Base-by-base conservation (phyloP, 1,284 basidiomycete genomes). In the Cerrena zonata region DNA sequence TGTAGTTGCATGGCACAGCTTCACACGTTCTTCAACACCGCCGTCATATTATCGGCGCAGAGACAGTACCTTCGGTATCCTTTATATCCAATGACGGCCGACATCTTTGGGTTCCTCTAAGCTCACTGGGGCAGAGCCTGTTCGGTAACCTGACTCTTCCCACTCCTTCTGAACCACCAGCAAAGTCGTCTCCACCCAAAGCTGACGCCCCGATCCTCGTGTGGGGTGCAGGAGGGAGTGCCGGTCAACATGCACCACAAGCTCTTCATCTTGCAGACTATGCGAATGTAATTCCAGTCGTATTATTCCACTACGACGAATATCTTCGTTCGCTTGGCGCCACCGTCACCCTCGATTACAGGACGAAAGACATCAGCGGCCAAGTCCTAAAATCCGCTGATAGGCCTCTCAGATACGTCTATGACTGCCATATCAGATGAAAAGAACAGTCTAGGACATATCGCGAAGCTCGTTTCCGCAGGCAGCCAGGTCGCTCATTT, bases 191-290 rank as follows among this genome's bases (percentile, higher is more conserved):
- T 2, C 72, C 75, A 12, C 60, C 67, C 19, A 58, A 66, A 13
- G 62, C 69, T 2, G 51, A 63, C 11, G 58, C 57, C 1, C 69
- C 77, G 1, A 75, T 80, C 49, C 68, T 80, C 11, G 65, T 84
- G 22, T 83, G 78, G 53, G 78, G 80, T 47, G 77, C 75, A n/a
- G 78, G 80, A 7, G 68, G 80, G 4, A 77, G 77, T 18, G 61
- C 75, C 0, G 80, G 79, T 3, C 74, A 79, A 53, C 80, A 78
- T 54, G 65, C 72, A 18, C 58, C 82, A 41, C 81, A 82, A 60
- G 67, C 82, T 15, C 69, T 82, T 42, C 69, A 67, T 41, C 61
- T 74, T 25, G 71, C 77, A 1, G 78, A 79, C 1, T 82, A 78
- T 68, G 76, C 61, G 30, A 73, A 70, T 40, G 69, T 82, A 46